Evolutionary conservation across 2,329 filamentous ascomycete genomes (phyloP).

Genomic region (Neopestalotiopsis rosae): DNA sequence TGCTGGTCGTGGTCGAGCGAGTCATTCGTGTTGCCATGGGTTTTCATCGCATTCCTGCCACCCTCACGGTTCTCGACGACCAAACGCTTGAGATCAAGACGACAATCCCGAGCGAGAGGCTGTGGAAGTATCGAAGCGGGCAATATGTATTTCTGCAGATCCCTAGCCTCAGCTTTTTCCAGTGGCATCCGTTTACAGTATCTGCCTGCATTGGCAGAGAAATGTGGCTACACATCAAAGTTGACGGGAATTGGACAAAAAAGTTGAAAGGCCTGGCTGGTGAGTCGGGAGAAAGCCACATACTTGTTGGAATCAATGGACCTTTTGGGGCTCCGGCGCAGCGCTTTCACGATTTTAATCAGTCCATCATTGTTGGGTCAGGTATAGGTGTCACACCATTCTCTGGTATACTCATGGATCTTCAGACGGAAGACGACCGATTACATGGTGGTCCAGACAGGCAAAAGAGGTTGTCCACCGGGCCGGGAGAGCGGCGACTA

Average conservation of each 20-base stretch:
- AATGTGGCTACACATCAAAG: constrained; percentile 63
- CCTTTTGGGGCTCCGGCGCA: constrained; percentile 64
- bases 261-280: constrained; percentile 49
- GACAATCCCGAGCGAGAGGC: constrained; percentile 50
- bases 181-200: constrained; percentile 66
- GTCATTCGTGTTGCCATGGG: constrained; percentile 49
- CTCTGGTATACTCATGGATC: constrained; percentile 59
- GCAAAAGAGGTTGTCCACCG: neutral
- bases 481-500: neutral
- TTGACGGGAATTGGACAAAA: constrained; percentile 61
- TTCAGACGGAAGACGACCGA: constrained; percentile 48
- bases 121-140: constrained; percentile 61
- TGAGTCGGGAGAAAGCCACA: constrained; percentile 38
- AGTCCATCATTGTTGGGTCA: constrained; percentile 59
- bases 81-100: constrained; percentile 58
- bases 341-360: constrained; percentile 62
- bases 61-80: constrained; percentile 53
- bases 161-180: constrained; percentile 55
- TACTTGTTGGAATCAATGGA: constrained; percentile 60
- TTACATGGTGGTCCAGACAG: constrained; percentile 17
- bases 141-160: constrained; percentile 64
- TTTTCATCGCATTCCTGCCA: constrained; percentile 53
- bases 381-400: constrained; percentile 65
- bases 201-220: constrained; percentile 57
- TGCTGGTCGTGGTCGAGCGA: constrained; percentile 56